Evolutionary conservation across 73 alveolate genomes (phyloP), one percentile per base, ranked within the genome.

Genomic region (Paramecium primaurelia): DNA sequence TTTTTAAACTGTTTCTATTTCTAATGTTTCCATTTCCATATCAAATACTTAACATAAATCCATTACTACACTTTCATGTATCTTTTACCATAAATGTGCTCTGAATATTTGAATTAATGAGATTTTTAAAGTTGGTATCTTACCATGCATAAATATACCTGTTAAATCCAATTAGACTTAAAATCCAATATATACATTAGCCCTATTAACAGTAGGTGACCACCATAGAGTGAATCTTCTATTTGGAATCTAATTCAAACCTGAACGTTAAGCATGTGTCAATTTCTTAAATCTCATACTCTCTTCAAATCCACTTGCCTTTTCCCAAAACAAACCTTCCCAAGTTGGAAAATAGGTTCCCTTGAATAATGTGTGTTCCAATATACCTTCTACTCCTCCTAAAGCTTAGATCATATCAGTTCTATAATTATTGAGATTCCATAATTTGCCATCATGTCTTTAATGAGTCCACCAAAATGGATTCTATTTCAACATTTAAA

Each of bases 401-500:
- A 98, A 93, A 8, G 99, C 99, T 92, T 99, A 99, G 64, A 99
- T 99, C 99, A 99, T 99, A 96, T 99, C 99, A 71, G 99, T 98
- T 58, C 99, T 96, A 95, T 99, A 99, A 95, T 99, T 98, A 96
- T 99, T 99, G 71, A 99, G 95, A 95, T 99, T 99, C 99, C 99
- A 99, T 73, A 99, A 95, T 95, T 99, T 99, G 32, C 99, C 99
- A 90, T 99, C 99, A 92, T 99, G 99, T 90, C 99, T 96, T 75
- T 98, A 98, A 94, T 98, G 99, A 11, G 99, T 99, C 99, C 99
- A 99, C 99, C 99, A 99, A 96, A 99, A 99, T 45, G 99, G 99
- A 92, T 99, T 99, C 92, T 97, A 95, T 93, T 97, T 97, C 84
- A 97, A 95, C 86, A 97, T 97, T 92, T 97, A 98, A 93, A 93